These are phyloP conservation scores for Cryptosporidium meleagridis DNA, from an alignment of 169 alveolate genomes.

Conservation along the genomic window DNA sequence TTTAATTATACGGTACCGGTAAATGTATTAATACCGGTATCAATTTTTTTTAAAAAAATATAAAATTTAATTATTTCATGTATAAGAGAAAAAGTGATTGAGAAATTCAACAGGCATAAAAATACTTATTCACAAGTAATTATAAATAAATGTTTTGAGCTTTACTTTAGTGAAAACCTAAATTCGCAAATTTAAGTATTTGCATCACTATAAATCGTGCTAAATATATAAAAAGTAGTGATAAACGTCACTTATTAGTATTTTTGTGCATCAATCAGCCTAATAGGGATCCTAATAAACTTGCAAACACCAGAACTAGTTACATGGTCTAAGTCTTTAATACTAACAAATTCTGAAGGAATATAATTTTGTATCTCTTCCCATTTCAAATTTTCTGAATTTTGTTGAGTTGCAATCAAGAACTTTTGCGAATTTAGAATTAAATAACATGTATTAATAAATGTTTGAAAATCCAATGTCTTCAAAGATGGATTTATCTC, in stretches of 20 bases:
- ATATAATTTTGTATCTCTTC: not conserved
- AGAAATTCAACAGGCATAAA: too few species aligned
- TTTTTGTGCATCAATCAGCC: not conserved
- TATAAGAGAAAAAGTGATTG: too few species aligned
- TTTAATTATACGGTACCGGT: not conserved
- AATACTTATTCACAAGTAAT: too few species aligned
- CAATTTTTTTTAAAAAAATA: too few species aligned
- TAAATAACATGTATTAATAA: not conserved
- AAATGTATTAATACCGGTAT: not conserved
- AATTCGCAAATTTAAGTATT: too few species aligned
- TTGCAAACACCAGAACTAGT: not conserved
- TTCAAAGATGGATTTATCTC: not conserved
- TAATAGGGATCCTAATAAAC: constrained; percentile 2
- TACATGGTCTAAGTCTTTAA: not conserved
- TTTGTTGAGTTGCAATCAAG: constrained; percentile 4
- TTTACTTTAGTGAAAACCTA: not conserved
- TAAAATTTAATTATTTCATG: too few species aligned
- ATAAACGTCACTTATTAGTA: not conserved
- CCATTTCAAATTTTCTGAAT: not conserved
- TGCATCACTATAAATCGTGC: too few species aligned
- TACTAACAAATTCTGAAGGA: constrained; percentile 7
- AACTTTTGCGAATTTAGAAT: constrained; percentile 13
- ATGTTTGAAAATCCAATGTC: not conserved
- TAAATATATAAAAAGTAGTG: not conserved
- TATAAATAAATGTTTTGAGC: not conserved